Evolutionary conservation across 768 basidiomycete genomes (phyloP), one percentile per base, ranked within the genome.

Genomic region (Kwoniella europaea): DNA sequence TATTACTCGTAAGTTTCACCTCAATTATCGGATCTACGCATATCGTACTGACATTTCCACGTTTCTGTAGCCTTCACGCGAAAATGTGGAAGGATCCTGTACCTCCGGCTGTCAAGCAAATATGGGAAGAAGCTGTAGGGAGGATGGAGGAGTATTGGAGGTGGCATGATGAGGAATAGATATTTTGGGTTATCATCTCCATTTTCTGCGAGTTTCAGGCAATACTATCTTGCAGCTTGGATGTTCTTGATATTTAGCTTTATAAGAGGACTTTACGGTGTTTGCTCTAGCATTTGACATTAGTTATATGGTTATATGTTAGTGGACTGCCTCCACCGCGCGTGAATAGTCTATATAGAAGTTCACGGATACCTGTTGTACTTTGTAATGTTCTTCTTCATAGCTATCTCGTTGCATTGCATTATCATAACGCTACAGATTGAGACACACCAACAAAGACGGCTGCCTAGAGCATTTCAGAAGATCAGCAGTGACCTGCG

Each of bases 71-170:
- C 13, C 56, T 70, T 13, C 68, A 70, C 24, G 68, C 62, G 3
- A 70, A 70, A 54, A 57, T 70, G 63, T 70, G 68, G 68, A 70
- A 70, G 46, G 68, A 70, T 54, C 62, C 55, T 15, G 56, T 70
- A 15, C 53, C 63, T 42, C 27, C 56, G 22, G 54, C 27, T 12
- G 62, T 70, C 15, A 50, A 18, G 10, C n/a, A 52, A 3, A 15
- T 44, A 6, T 70, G 68, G 68, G 5, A 27, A 16, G 63, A 58
- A 4, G 55, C 46, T 3, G 20, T 70, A 16, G 42, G 4, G 10
- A 44, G 52, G 27, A 70, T 70, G 68, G 57, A 70, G 9, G 43
- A 46, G 22, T 43, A 43, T n/a, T 61, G 59, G 59, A 55, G 20
- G 24, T 55, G 20, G 54, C 35, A 35, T 5, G 41, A 35, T 16